Base-by-base conservation (phyloP, 441 rosid species). In the Theobroma grandiflorum region DNA sequence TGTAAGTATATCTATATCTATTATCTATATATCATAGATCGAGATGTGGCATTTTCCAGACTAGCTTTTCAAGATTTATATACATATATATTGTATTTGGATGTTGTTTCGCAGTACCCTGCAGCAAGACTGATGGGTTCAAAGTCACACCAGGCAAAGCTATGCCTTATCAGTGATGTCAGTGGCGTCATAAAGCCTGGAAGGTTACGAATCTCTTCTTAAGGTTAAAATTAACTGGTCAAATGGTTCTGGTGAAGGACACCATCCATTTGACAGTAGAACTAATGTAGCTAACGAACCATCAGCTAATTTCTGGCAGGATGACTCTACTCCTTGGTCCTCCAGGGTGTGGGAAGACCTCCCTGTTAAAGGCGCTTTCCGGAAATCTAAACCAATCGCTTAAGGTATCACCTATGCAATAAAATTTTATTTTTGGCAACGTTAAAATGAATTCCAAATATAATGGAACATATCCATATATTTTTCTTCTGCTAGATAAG, bases 321-420 rank as follows among this genome's bases (percentile, higher is more conserved):
- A 85, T 90, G 87, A 89, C 92, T 74, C 76, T 91, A 50, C 74
- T 90, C 79, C 93, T 88, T 76, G 93, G 95, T 58, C 91, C 95
- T 35, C 93, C 92, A 45, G 92, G 92, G 20, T 88, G 91, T 35
- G 93, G 95, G 22, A 91, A 91, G 85, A 90, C 90, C 63, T 75
- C 93, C 62, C 38, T 91, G 8, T 84, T 87, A 58, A 83, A 87
- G 77, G 90, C 92, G 50, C 85, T 91, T 20, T 85, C 95, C 10
- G 93, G 95, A 68, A 90, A 85, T 68, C 85, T 88, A 64, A 80
- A 83, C 78, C 84, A 77, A 33, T 84, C 89, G 76, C 82, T 88
- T 10, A 86, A 87, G 93, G 95, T 91, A 70, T 18, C 8, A 63
- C 15, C 33, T 52, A 14, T 26, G 31, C 31, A 26, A 26, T 26